Evolutionary conservation across 2,329 filamentous ascomycete species (phyloP), one percentile per base, ranked within the genome.

Genomic region (Apiospora sp.): DNA sequence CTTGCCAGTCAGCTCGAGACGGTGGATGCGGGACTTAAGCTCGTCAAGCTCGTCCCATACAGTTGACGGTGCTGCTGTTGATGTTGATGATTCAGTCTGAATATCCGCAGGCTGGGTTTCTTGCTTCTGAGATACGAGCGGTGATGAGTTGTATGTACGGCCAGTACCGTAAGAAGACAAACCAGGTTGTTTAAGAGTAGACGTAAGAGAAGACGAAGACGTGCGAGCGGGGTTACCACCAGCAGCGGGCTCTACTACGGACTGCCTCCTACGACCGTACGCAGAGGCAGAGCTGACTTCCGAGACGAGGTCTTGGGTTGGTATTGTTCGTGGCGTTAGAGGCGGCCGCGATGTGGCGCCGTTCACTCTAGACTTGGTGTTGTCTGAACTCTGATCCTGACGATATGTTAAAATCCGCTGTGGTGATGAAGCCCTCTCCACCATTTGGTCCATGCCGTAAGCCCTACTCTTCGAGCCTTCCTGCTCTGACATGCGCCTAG

Each of bases 21-120:
- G 93, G 77, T 94, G 92, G 77, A 99, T 98, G 43, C 96, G 91
- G 54, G 94, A 96, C 81, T 98, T 98, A 67, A 99, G 85, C 75
- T 98, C 96, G 77, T 98, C 96, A 41, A 99, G 85, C 82, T 99
- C 96, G 80, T 98, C 96, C 96, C 96, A 99, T 3, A 99, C 94
- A 0, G 95, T 98, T 1, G 95, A 97, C 16, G 95, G 94, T 1
- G 94, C 94, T 1, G 92, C 95, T 0, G 94, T 96, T 0, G 96
- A 98, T 46, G 93, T 88, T 0, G 93, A 96, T 0, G 96, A 98
- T 78, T 96, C 94, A 0, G 94, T 95, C 12, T 80, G 79, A 27
- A 80, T 78, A 64, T 87, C 87, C 12, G 79, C 82, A 43, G 76
- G 74, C 0, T 77, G 41, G 8, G 77, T 51, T 44, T 87, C 86